phyloP scores from a whole-genome alignment of 2,329 filamentous ascomycete species.

The Phialocephala subalpina region DNA sequence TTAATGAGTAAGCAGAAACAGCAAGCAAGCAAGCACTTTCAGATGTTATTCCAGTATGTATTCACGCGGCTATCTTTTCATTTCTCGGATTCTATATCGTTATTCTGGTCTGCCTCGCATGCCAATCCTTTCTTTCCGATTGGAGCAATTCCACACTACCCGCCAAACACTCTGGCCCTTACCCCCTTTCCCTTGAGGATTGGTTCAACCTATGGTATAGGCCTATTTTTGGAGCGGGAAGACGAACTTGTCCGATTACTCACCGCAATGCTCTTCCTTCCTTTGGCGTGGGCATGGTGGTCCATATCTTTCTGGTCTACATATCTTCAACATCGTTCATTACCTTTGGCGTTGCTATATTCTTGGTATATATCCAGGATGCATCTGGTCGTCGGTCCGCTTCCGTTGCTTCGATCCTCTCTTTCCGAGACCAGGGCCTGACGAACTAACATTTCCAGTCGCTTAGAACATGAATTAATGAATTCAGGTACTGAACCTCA shows the following conservation, averaged over 20 bases:
- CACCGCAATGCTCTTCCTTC: slow-evolving; percentile 67
- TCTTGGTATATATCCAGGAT: neutral
- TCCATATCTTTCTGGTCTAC: slow-evolving; percentile 74
- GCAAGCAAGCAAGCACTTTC: neutral
- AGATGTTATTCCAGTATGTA: neutral
- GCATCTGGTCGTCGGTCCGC: slow-evolving; percentile 8
- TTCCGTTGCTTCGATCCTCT: neutral
- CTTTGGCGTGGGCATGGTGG: slow-evolving; percentile 67
- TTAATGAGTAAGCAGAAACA: neutral
- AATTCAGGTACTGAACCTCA: neutral
- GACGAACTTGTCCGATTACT: slow-evolving; percentile 71
- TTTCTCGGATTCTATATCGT: neutral
- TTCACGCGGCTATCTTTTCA: neutral
- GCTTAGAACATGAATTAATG: neutral
- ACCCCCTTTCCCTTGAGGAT: slow-evolving; percentile 58
- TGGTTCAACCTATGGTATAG: slow-evolving; percentile 67
- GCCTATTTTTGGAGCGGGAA: slow-evolving; percentile 88
- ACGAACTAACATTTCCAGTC: neutral
- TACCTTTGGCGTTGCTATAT: neutral
- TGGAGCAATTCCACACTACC: too few species aligned
- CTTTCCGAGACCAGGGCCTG: neutral
- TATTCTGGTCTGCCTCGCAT: neutral
- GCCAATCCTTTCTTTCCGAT: neutral
- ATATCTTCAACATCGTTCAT: slow-evolving; percentile 45
- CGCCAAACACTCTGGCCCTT: slow-evolving; percentile 85